Evolutionary conservation across 768 basidiomycete genomes (phyloP).

Genomic region (Nevesoporus exiguus): DNA sequence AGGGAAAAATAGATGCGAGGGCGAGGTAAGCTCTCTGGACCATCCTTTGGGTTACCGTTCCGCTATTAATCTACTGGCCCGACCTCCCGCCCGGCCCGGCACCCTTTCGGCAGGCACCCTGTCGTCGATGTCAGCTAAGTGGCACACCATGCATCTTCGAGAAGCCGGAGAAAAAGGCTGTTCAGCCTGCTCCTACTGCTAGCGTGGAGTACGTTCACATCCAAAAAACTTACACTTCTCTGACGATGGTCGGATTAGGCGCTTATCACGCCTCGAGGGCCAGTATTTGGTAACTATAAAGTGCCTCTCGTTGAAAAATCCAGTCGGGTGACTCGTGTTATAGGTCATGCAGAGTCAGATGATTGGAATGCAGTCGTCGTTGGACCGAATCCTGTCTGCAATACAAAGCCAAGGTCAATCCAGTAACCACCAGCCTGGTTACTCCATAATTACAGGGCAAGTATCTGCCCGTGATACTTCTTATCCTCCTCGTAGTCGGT

Average conservation of each 20-base stretch:
- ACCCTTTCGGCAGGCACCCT: slow-evolving; percentile 66
- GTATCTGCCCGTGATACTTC: slow-evolving; percentile 28
- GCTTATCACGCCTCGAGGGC: slow-evolving; percentile 79
- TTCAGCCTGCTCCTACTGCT: slow-evolving; percentile 52
- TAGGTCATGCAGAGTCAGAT: slow-evolving; percentile 92
- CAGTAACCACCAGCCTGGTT: slow-evolving; percentile 27
- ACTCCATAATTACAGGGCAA: slow-evolving; percentile 12
- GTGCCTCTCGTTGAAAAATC: not conserved
- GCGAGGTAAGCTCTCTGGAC: slow-evolving; percentile 59
- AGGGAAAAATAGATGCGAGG: slow-evolving; percentile 91
- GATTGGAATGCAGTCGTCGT: slow-evolving; percentile 89
- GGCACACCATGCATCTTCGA: slow-evolving; percentile 83
- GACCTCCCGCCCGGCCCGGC: slow-evolving; percentile 74
- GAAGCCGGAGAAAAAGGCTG: slow-evolving; percentile 86
- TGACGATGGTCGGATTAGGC: slow-evolving; percentile 43
- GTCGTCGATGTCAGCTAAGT: slow-evolving; percentile 83
- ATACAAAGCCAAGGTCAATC: slow-evolving; percentile 47
- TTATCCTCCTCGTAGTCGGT: slow-evolving; percentile 32
- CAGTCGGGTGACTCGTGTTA: not conserved
- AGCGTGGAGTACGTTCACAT: slow-evolving; percentile 66
- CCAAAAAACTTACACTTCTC: slow-evolving; percentile 5
- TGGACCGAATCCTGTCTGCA: slow-evolving; percentile 76
- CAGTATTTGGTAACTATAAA: slow-evolving; percentile 64
- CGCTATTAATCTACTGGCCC: slow-evolving; percentile 56
- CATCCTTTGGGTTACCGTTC: slow-evolving; percentile 40